These are phyloP conservation scores for Dendrocalamus sinicus DNA, from an alignment of 176 grass and related monocot genomes.

Conservation along the genomic window DNA sequence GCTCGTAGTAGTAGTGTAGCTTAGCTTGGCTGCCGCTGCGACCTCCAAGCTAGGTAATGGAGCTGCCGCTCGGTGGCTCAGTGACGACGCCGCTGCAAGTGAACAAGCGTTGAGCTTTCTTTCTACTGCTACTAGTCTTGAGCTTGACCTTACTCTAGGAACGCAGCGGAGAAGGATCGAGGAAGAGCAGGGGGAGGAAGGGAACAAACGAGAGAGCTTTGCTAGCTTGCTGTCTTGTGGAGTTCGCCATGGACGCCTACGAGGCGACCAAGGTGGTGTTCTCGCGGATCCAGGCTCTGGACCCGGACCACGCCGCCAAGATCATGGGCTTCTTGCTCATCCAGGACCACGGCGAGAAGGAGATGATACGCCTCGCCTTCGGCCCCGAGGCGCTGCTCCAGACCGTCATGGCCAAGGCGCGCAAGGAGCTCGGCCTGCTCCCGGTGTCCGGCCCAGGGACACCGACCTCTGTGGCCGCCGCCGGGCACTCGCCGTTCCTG, in stretches of 20 bases:
- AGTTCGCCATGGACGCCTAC: slow-evolving; percentile 77
- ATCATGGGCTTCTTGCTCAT: slow-evolving; percentile 93
- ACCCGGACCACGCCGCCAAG: slow-evolving; percentile 91
- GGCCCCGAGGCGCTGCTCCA: slow-evolving; percentile 86
- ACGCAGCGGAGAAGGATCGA: neutral
- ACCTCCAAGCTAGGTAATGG: slow-evolving; percentile 41
- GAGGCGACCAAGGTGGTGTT: slow-evolving; percentile 97
- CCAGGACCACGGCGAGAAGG: slow-evolving; percentile 98
- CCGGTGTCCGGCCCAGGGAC: slow-evolving; percentile 46
- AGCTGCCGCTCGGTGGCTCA: slow-evolving; percentile 10
- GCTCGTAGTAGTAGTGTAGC: slow-evolving; percentile 23
- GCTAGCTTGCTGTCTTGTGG: neutral
- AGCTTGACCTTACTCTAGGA: neutral
- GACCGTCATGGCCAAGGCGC: slow-evolving; percentile 74
- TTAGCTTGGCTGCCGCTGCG: slow-evolving; percentile 38
- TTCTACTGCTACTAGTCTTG: neutral
- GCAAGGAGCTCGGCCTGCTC: slow-evolving; percentile 76
- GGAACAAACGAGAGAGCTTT: neutral
- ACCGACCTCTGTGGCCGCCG: slow-evolving; percentile 43
- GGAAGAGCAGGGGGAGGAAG: neutral
- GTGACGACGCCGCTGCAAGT: slow-evolving; percentile 8
- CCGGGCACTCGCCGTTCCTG: slow-evolving; percentile 44
- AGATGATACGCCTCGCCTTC: slow-evolving; percentile 98
- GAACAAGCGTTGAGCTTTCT: neutral
- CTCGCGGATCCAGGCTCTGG: slow-evolving; percentile 91